A percentile compares a stretch with the other conserved stretches of the same genome.
Conservation (phyloP, 805 yeast species). For the Myxozyma neglecta region DNA sequence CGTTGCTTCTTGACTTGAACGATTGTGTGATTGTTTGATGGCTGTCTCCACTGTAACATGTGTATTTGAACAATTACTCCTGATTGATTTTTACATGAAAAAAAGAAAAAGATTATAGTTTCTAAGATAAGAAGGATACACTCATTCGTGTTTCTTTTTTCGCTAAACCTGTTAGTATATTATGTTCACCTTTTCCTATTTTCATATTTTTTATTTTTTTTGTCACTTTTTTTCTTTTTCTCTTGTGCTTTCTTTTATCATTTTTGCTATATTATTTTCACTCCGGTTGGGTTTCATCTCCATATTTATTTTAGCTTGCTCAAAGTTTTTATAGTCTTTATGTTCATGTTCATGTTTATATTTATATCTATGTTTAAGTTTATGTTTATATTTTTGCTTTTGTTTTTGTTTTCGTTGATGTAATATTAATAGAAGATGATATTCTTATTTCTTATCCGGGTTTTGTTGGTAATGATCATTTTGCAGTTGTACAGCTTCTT, state of each 20-base stretch:
- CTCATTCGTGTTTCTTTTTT: background rate
- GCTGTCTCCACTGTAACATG: no score
- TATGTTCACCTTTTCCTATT: background rate
- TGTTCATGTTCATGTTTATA: background rate
- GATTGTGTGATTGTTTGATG: no score
- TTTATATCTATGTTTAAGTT: no score
- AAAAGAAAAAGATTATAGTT: background rate
- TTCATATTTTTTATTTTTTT: background rate
- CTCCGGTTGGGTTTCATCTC: background rate
- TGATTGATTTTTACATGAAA: background rate
- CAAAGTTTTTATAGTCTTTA: background rate
- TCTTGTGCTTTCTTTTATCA: background rate
- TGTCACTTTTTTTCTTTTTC: background rate
- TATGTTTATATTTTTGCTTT: background rate
- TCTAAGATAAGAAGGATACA: background rate
- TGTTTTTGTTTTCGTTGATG: background rate
- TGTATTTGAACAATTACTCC: no score
- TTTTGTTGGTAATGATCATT: no score
- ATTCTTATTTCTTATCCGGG: no score
- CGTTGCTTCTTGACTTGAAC: no score
- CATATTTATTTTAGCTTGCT: background rate
- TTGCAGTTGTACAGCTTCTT: no score
- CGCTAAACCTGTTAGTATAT: background rate
- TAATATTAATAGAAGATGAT: no score
- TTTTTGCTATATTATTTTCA: background rate